Base-by-base conservation (phyloP, 2,329 filamentous ascomycete genomes). In the Drechslerella dactyloides region DNA sequence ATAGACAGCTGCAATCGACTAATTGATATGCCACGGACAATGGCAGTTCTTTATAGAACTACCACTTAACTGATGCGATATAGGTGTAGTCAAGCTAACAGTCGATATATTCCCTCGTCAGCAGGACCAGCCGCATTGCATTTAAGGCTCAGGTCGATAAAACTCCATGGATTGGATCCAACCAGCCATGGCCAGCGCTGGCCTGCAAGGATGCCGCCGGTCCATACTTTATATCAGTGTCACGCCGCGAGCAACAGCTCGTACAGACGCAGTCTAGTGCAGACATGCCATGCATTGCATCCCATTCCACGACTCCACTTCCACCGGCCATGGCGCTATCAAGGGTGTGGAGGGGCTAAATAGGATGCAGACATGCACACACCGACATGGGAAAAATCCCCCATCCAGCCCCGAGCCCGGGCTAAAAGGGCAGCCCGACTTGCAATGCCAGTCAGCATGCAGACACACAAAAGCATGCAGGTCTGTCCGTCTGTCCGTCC, bases 61-160 rank as follows among this genome's bases (percentile, higher is more conserved):
- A n/a, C n/a, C n/a, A n/a, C n/a, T n/a, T n/a, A n/a, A n/a, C n/a
- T n/a, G n/a, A n/a, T n/a, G n/a, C n/a, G n/a, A n/a, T n/a, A n/a
- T n/a, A n/a, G n/a, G n/a, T n/a, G n/a, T n/a, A n/a, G n/a, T n/a
- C n/a, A n/a, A n/a, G n/a, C n/a, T 13, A 13, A 13, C 17, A 2
- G n/a, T 19, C 8, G 13, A 21, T 58, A 46, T 30, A 46, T 51
- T 21, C 57, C 42, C 64, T 57, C 51, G 56, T 61, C 64, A 55
- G 56, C 57, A 56, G 57, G 23, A 56, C 64, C 64, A 68, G 64
- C 64, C 51, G 56, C 64, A 61, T 30, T 17, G 27, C 50, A 66
- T 40, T 13, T 5, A 33, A 33, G 8, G 27, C 37, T 51, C 46
- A 23, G 42, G 8, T 40, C n/a, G 15, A 46, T 46, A 21, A 46